Evolutionary conservation across 2,329 filamentous ascomycete genomes (phyloP).

Genomic region (Ascochyta pisi): DNA sequence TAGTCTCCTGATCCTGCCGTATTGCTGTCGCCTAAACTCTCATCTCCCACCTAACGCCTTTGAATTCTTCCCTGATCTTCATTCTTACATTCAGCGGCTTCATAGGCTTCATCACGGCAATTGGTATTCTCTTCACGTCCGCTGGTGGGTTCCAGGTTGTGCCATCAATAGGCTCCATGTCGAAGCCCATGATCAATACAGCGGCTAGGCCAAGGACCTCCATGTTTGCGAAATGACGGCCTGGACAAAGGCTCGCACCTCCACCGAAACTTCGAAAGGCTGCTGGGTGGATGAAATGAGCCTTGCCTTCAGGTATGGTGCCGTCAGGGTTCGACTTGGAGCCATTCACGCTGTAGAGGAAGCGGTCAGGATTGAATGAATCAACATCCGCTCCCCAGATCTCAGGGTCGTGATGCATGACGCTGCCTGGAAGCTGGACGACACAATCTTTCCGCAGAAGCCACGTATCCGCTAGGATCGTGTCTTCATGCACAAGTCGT

Average conservation of each 20-base stretch:
- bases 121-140: conserved; percentile 27
- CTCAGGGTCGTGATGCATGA: conserved; percentile 51
- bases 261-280: conserved; percentile 46
- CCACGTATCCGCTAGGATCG: conserved; percentile 51
- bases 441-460: conserved; percentile 54
- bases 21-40: conserved; percentile 1
- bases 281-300: conserved; percentile 32
- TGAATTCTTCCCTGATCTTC: conserved; percentile 22
- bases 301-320: conserved; percentile 18
- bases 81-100: conserved; percentile 19
- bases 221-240: conserved; percentile 45
- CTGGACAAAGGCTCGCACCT: conserved; percentile 44
- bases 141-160: conserved; percentile 24
- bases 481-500: conserved; percentile 54
- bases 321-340: conserved; percentile 25
- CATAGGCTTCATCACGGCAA: conserved; percentile 31
- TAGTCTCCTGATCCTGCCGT: neutral
- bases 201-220: conserved; percentile 43
- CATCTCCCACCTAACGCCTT: conserved; percentile 24
- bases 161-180: conserved; percentile 32
- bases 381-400: conserved; percentile 56
- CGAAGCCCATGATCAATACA: conserved; percentile 39
- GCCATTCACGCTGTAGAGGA: conserved; percentile 38
- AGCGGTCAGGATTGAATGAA: conserved; percentile 54
- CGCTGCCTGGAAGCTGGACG: conserved; percentile 55